A percentile compares a stretch with the other conserved stretches of the same genome.
phyloP scores from a whole-genome alignment of 2,329 filamentous ascomycete species.

The Sclerotinia trifoliorum region DNA sequence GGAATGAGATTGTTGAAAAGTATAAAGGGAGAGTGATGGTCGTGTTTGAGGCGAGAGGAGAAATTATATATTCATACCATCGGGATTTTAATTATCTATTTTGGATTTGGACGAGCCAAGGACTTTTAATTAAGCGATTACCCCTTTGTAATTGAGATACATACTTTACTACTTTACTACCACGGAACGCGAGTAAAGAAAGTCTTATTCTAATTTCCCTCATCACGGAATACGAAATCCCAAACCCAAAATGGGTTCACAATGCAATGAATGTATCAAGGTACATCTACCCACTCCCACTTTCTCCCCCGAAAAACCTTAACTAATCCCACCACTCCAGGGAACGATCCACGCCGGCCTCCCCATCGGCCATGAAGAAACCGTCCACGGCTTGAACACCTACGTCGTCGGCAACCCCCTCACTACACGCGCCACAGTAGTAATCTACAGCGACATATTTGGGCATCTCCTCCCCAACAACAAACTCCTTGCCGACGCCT shows the following conservation, averaged over 20 bases:
- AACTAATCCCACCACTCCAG: slow-evolving; percentile 38
- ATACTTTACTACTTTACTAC: too few species aligned
- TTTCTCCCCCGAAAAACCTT: background rate
- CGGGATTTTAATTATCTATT: too few species aligned
- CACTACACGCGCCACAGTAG: slow-evolving; percentile 37
- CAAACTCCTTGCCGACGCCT: slow-evolving; percentile 40
- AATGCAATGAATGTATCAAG: slow-evolving; percentile 9
- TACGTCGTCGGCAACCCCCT: slow-evolving; percentile 42
- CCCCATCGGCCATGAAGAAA: slow-evolving; percentile 42
- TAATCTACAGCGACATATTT: slow-evolving; percentile 40
- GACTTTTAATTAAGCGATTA: background rate
- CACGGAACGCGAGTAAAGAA: too few species aligned
- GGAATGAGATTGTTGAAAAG: too few species aligned
- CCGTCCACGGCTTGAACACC: slow-evolving; percentile 42
- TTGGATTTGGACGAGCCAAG: too few species aligned
- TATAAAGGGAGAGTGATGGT: too few species aligned
- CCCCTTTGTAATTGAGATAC: background rate
- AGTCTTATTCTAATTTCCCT: background rate
- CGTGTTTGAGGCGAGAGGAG: too few species aligned
- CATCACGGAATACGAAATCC: background rate
- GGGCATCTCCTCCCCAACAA: slow-evolving; percentile 39
- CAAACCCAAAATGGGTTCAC: background rate
- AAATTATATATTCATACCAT: too few species aligned
- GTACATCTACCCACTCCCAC: background rate
- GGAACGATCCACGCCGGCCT: slow-evolving; percentile 44